A percentile compares a stretch with the other conserved stretches of the same genome.
Evolutionary conservation across 805 yeast species (phyloP).

Genomic region (Crinitomyces ghanaensis): DNA sequence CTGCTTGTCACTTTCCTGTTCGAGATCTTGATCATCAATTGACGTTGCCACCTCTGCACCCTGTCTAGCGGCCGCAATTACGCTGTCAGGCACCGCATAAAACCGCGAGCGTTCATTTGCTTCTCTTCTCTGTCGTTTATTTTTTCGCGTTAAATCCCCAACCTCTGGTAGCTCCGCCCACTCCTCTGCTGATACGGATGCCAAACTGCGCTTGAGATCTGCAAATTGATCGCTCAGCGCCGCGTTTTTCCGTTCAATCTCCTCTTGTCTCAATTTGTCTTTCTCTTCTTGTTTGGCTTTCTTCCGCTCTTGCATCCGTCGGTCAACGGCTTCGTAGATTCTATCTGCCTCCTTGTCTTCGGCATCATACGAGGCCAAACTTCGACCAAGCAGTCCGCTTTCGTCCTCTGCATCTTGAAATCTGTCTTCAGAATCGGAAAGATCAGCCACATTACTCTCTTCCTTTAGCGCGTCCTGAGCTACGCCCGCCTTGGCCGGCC

Average conservation of each 20-base stretch:
- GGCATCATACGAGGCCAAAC: conserved; percentile 25
- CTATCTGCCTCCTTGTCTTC: conserved; percentile 73
- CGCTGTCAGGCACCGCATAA: conserved; percentile 74
- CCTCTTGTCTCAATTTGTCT: conserved; percentile 18
- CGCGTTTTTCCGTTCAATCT: conserved; percentile 19
- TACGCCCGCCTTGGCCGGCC: conserved; percentile 33
- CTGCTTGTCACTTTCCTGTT: conserved; percentile 14
- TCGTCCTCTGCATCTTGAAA: conserved; percentile 25
- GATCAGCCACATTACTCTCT: conserved; percentile 17
- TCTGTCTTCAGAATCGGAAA: conserved; percentile 23
- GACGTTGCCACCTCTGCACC: conserved; percentile 25
- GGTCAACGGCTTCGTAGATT: conserved; percentile 58
- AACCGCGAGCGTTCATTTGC: conserved; percentile 52
- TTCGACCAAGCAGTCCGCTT: conserved; percentile 24
- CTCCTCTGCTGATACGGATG: conserved; percentile 49
- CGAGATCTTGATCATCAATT: too few species aligned
- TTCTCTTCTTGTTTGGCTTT: conserved; percentile 20
- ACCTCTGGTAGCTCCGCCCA: conserved; percentile 85
- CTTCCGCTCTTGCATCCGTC: conserved; percentile 28
- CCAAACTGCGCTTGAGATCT: conserved; percentile 54
- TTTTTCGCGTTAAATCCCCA: conserved; percentile 70
- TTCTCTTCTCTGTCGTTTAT: conserved; percentile 57
- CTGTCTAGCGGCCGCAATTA: conserved; percentile 32
- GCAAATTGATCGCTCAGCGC: conserved; percentile 44
- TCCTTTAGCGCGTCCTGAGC: conserved; percentile 28